Evolutionary conservation across 1,139 yeast species (phyloP), one percentile per base, ranked within the genome.

Genomic region (Pneumocystis carinii): DNA sequence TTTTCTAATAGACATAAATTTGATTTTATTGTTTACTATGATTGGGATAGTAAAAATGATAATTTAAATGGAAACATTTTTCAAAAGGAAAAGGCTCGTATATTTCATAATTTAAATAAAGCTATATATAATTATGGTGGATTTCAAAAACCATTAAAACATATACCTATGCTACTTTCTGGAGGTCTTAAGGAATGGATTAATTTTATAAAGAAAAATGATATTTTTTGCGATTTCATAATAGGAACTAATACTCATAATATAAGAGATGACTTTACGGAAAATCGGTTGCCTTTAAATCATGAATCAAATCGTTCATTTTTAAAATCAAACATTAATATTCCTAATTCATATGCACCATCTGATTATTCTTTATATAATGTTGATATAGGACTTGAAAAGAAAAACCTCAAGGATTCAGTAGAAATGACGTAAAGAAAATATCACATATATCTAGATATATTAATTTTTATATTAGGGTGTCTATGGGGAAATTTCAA

Each of bases 21-120:
- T 71, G 87, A 84, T 62, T 75, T 81, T 59, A 76, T 90, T 2
- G 84, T 88, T 3, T 71, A 84, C 14, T 88, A 86, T 71, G 86
- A 87, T 66, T 68, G 69, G 35, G 66, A 66, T 59, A 66, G 66
- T 42, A 35, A 56, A 19, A 55, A 64, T 6, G 56, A 41, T 35
- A 38, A 63, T 37, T 48, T 64, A 29, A 41, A 19, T 6, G 66
- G 64, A 27, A 62, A 65, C n/a, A 59, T 60, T 35, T 62, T 42
- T 38, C 53, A 55, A 15, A 63, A 64, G n/a, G 59, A 41, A 19
- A 66, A 61, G 15, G 60, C 67, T 38, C 62, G 65, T 19, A 62
- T 61, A 36, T 65, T 82, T 48, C 71, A 74, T 57, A 74, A 71
- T 19, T 66, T 80, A 8, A 60, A 72, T 5, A 63, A 69, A 3